Conservation (phyloP, 805 yeast genomes). For the Wickerhamiella shivajii region DNA sequence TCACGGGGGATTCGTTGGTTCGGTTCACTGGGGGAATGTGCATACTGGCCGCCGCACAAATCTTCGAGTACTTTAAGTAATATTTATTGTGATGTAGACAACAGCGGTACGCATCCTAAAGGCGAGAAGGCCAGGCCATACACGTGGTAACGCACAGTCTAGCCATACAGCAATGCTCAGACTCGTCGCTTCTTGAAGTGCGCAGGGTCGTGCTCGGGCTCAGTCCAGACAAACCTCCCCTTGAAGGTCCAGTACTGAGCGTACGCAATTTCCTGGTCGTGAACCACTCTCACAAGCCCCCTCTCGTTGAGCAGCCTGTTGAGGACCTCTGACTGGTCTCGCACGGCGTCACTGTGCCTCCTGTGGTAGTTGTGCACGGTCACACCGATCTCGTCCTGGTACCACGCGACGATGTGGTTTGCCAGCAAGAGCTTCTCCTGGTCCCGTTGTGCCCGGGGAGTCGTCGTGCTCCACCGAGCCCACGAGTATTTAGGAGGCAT, state of each 20-base stretch:
- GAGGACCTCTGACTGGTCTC: conserved; percentile 6
- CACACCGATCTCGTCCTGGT: conserved; percentile 13
- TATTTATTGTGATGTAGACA: neutral
- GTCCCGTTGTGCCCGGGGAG: neutral
- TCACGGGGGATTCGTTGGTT: conserved; percentile 23
- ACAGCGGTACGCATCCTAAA: neutral
- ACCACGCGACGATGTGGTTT: conserved; percentile 16
- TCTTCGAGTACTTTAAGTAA: neutral
- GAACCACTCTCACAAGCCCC: conserved; percentile 11
- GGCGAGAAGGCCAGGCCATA: too few species aligned
- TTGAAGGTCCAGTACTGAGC: conserved; percentile 20
- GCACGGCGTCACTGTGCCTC: neutral
- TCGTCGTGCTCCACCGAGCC: conserved; percentile 8
- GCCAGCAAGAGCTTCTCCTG: conserved; percentile 13
- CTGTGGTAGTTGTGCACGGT: conserved; percentile 10
- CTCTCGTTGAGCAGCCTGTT: conserved; percentile 10
- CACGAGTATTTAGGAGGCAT: conserved; percentile 1
- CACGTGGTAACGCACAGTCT: too few species aligned
- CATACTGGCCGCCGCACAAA: conserved; percentile 16
- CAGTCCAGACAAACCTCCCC: conserved; percentile 37
- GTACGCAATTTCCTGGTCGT: conserved; percentile 8
- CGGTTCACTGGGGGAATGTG: conserved; percentile 21
- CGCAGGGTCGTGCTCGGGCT: conserved; percentile 39
- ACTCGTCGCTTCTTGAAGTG: conserved; percentile 15
- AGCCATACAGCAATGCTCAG: too few species aligned